Evolutionary conservation across 352 stramenopile genomes (phyloP).

Genomic region (Sclerospora graminicola): DNA sequence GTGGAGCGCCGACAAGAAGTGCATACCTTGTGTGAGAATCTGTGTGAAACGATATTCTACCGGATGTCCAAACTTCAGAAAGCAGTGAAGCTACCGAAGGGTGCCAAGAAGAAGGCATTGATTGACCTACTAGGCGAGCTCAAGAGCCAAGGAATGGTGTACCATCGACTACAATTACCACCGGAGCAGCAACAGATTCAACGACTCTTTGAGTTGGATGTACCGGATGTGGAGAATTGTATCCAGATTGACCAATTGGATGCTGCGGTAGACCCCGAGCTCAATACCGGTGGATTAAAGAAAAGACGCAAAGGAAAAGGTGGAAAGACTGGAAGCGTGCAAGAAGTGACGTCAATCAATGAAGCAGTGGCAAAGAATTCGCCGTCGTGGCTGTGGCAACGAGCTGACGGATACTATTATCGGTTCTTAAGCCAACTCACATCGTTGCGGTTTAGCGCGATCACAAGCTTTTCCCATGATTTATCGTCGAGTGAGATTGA

Average conservation of each 20-base stretch:
- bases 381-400: slow-evolving; percentile 71
- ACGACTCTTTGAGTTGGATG: slow-evolving; percentile 73
- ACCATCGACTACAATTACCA: slow-evolving; percentile 67
- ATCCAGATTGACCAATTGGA: slow-evolving; percentile 62
- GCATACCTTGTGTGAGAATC: slow-evolving; percentile 69
- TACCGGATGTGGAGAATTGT: slow-evolving; percentile 75
- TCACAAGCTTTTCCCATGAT: slow-evolving; percentile 81
- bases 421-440: slow-evolving; percentile 72
- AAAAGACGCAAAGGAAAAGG: slow-evolving; percentile 20
- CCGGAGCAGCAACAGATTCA: slow-evolving; percentile 69
- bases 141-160: slow-evolving; percentile 73
- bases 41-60: slow-evolving; percentile 92
- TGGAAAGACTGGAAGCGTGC: slow-evolving; percentile 8
- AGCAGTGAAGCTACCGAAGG: slow-evolving; percentile 81
- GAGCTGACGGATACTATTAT: slow-evolving; percentile 86
- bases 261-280: slow-evolving; percentile 24
- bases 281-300: slow-evolving; percentile 9
- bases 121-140: slow-evolving; percentile 91
- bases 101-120: slow-evolving; percentile 95
- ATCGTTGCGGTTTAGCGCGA: slow-evolving; percentile 63
- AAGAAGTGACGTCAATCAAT: slow-evolving; percentile 3
- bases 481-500: slow-evolving; percentile 74
- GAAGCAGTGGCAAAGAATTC: slow-evolving; percentile 36
- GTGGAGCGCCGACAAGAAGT: slow-evolving; percentile 64
- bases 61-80: slow-evolving; percentile 86